Evolutionary conservation across 176 grass and related monocot genomes (phyloP), one percentile per base, ranked within the genome.

Genomic region (Pharus latifolius): DNA sequence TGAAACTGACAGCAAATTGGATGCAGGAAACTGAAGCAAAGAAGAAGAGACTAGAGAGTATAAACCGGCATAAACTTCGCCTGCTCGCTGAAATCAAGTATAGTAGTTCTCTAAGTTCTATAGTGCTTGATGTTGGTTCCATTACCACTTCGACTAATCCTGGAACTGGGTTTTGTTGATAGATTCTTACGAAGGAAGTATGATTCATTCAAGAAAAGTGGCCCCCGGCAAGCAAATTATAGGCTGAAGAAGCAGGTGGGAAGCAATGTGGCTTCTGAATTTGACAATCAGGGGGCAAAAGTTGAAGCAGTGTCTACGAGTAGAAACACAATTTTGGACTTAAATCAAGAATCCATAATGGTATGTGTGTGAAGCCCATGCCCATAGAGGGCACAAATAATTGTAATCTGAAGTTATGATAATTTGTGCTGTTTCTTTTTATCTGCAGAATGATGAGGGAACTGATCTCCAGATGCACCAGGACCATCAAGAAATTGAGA

Each of bases 31-130:
- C 76, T 14, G 92, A 91, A 52, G 79, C 62, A 20, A 91, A 91
- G 65, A 96, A 72, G 85, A 78, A 46, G 75, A 51, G 18, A 71
- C 45, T 91, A 31, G 49, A 60, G 46, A 63, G 62, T 1, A 57
- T 35, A 1, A 91, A 78, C 54, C 56, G 42, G 46, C 87, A 63
- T 53, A 96, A 86, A 28, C 62, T 70, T 12, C 4, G 44, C 56
- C 46, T 91, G 19, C 62, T 75, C 14, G 56, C 88, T 44, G 85
- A 88, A 91, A 72, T 96, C 67, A 88, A 81, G 92, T 96, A 91
- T 2, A 76, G 7, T 37, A 30, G 10, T 12, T n/a, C 22, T 66
- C 45, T 0, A 17, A 13, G n/a, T 52, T 27, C 24, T 3, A 14
- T 69, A 48, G 12, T 78, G 29, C 28, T 40, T 56, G 27, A 3